Conservation (phyloP, 208 protist species). For the Leishmania turanica region DNA sequence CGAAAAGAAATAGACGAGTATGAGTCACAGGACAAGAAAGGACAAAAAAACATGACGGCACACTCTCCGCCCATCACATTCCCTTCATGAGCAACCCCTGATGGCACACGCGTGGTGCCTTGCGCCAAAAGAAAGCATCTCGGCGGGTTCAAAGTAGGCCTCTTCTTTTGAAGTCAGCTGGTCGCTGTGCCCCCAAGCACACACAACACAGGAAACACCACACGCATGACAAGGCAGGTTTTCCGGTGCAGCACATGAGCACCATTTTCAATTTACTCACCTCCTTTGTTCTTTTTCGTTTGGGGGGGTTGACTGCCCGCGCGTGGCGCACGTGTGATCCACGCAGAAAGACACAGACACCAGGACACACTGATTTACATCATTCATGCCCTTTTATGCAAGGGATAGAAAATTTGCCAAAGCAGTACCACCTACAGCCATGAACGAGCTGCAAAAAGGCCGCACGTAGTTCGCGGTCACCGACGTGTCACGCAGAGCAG, state of each 20-base stretch:
- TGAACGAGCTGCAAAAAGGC: not conserved
- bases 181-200: not conserved
- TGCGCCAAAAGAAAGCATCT: conserved; percentile 7
- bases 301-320: not conserved
- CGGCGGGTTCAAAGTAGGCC: not conserved
- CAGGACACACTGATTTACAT: conserved; percentile 10
- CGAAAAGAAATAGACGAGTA: not conserved
- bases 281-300: not conserved
- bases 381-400: not conserved
- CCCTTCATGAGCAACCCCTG: not conserved
- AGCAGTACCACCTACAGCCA: not conserved
- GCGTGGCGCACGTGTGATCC: not conserved
- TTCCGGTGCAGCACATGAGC: not conserved
- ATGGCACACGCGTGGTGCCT: not conserved
- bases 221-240: not conserved
- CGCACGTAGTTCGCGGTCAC: not conserved
- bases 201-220: not conserved
- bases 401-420: conserved; percentile 2
- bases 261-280: not conserved
- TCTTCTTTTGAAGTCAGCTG: not conserved
- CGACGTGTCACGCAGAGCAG: not conserved
- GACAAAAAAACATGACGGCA: not conserved
- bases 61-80: not conserved
- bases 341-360: not conserved
- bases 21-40: not conserved